Base-by-base conservation (phyloP, 768 basidiomycete species). In the Serendipita sp. region DNA sequence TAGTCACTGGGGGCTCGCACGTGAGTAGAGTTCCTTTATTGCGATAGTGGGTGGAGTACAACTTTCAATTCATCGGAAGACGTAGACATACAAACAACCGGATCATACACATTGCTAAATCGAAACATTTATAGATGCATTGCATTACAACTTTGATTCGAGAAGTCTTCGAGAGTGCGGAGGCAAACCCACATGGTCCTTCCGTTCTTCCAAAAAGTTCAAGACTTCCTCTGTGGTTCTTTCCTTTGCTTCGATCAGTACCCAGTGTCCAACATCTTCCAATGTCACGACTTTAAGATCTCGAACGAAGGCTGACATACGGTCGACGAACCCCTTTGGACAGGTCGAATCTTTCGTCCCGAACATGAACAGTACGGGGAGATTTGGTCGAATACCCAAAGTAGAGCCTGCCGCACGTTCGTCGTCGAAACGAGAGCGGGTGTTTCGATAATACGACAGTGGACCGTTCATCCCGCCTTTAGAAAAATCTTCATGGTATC, bases 371-470 rank as follows among this genome's bases (percentile, higher is more conserved):
- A 88, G 76, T 23, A 85, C 80, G 0, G 85, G 84, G 10, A 18
- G 76, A 66, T 80, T 74, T 10, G 74, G 47, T 41, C 38, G 38
- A 2, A 41, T 41, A 13, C 38, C 46, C 34, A 8, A n/a, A 44
- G 28, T 52, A 7, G 23, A 67, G 46, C 63, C 35, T 16, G 38
- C 44, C 10, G 64, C 64, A 56, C 45, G 45, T 69, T 89, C 86
- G 72, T 91, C 89, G 16, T 88, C 81, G 70, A 80, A 81, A n/a
- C 86, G 80, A 66, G 76, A 66, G 66, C 78, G 77, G 11, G 76
- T 72, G 1, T 86, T 88, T 38, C 87, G 81, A 68, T 89, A 90
- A 71, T 88, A 91, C 65, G 85, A 86, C n/a, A 89, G 72, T 2
- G 88, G 86, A 1, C 86, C 87, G 18, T 77, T 76, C 82, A 91